A percentile compares a stretch with the other conserved stretches of the same genome.
phyloP scores from a whole-genome alignment of 257 asterid genomes.

The Dorcoceras hygrometricum region DNA sequence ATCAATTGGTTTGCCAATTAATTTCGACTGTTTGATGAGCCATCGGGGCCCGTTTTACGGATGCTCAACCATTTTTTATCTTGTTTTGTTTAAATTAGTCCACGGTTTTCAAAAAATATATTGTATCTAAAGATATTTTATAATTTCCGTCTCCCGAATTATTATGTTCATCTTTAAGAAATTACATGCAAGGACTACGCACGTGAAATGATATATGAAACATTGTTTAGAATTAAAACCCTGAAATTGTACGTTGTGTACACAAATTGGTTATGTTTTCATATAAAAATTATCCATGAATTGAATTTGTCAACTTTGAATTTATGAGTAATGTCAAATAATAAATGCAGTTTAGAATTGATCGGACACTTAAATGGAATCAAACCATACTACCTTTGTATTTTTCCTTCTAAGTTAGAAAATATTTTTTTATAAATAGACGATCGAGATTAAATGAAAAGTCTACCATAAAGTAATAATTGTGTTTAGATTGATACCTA shows the following conservation, averaged over 20 bases:
- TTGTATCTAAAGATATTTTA: background rate
- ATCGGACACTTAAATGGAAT: background rate
- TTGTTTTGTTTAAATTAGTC: too few species aligned
- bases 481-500: too few species aligned
- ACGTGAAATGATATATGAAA: too few species aligned
- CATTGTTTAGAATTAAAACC: background rate
- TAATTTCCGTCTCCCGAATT: background rate
- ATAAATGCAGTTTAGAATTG: background rate
- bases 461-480: too few species aligned
- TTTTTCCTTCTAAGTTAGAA: background rate
- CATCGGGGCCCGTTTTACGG: slow-evolving; percentile 17
- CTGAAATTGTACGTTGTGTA: background rate
- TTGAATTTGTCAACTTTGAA: background rate
- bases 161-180: background rate
- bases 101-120: background rate
- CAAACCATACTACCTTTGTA: background rate
- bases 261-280: too few species aligned
- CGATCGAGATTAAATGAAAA: too few species aligned
- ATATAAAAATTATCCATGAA: background rate
- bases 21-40: background rate
- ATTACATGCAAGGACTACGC: background rate
- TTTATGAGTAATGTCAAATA: background rate
- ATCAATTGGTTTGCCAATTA: slow-evolving; percentile 24
- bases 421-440: too few species aligned
- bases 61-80: too few species aligned